Percentiles rank a stretch among this genome's conserved stretches.
Evolutionary conservation across 306 rosid genomes (phyloP).

Genomic region (Gillenia trifoliata): DNA sequence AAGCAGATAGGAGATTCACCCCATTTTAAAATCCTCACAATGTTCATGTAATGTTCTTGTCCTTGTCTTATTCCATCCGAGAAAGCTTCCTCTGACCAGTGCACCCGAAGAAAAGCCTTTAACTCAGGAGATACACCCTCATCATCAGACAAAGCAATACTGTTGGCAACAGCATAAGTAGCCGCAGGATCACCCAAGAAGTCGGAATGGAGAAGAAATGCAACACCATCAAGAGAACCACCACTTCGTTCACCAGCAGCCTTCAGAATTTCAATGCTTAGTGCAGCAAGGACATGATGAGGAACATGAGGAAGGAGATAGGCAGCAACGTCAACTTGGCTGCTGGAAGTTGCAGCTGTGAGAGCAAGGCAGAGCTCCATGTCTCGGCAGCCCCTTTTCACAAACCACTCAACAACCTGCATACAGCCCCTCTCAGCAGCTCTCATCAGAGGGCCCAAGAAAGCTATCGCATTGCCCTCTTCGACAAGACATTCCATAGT

Average conservation of each 20-base stretch:
- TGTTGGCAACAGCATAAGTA: slow-evolving; percentile 79
- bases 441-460: slow-evolving; percentile 89
- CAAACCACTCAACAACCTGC: slow-evolving; percentile 87
- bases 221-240: slow-evolving; percentile 81
- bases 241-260: slow-evolving; percentile 88
- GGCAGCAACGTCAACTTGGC: slow-evolving; percentile 69
- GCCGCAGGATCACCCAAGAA: slow-evolving; percentile 81
- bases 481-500: slow-evolving; percentile 92
- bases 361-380: slow-evolving; percentile 96
- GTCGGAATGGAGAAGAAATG: slow-evolving; percentile 75
- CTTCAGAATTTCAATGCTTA: slow-evolving; percentile 75
- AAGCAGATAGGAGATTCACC: slow-evolving; percentile 70
- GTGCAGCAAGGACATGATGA: slow-evolving; percentile 66
- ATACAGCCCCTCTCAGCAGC: slow-evolving; percentile 90
- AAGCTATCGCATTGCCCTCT: slow-evolving; percentile 87
- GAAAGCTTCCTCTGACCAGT: slow-evolving; percentile 78
- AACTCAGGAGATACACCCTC: slow-evolving; percentile 70
- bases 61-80: slow-evolving; percentile 57
- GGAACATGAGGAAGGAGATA: slow-evolving; percentile 87
- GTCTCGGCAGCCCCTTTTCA: slow-evolving; percentile 77
- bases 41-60: slow-evolving; percentile 61
- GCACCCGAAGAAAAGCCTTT: slow-evolving; percentile 60
- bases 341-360: slow-evolving; percentile 87
- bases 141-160: slow-evolving; percentile 64
- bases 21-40: slow-evolving; percentile 64